phyloP scores from a whole-genome alignment of 2,329 filamentous ascomycete genomes.

The Fusarium luffae region DNA sequence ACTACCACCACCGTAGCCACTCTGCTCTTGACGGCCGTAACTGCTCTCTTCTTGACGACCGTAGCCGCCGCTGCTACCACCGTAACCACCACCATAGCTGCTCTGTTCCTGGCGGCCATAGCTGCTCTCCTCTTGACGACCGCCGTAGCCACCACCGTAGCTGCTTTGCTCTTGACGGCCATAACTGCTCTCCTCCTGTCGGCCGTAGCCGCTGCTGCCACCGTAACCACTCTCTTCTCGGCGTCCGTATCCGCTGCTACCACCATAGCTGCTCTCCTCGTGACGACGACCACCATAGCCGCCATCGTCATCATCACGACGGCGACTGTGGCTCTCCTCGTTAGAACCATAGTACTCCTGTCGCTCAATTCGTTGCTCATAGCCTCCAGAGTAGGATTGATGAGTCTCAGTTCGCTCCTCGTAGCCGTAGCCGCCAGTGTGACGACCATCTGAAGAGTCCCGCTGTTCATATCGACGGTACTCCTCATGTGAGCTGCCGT shows the following conservation, averaged over 20 bases:
- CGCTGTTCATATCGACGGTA: slow-evolving; percentile 72
- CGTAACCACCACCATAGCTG: slow-evolving; percentile 28
- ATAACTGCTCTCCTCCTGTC: slow-evolving; percentile 7
- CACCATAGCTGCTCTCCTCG: slow-evolving; percentile 9
- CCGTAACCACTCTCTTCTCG: slow-evolving; percentile 17
- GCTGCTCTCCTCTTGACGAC: slow-evolving; percentile 16
- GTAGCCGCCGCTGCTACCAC: slow-evolving; percentile 27
- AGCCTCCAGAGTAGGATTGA: slow-evolving; percentile 63
- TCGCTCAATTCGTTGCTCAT: slow-evolving; percentile 65
- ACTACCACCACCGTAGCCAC: slow-evolving; percentile 38
- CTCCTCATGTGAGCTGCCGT: slow-evolving; percentile 67
- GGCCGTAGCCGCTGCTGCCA: slow-evolving; percentile 11
- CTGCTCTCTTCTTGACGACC: slow-evolving; percentile 36
- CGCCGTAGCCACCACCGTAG: slow-evolving; percentile 24
- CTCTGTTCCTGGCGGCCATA: slow-evolving; percentile 39
- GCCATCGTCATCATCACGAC: slow-evolving; percentile 40
- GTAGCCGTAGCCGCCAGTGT: slow-evolving; percentile 64
- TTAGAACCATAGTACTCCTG: slow-evolving; percentile 57
- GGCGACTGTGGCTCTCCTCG: slow-evolving; percentile 46
- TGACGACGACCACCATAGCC: slow-evolving; percentile 25
- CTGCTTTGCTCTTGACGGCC: slow-evolving; percentile 4
- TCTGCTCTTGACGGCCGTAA: slow-evolving; percentile 28
- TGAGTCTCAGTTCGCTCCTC: slow-evolving; percentile 67
- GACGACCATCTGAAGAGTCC: slow-evolving; percentile 52
- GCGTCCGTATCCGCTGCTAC: slow-evolving; percentile 13